Evolutionary conservation across 495 filamentous ascomycete species (phyloP).

Genomic region (Hyaloscypha hepaticicola): DNA sequence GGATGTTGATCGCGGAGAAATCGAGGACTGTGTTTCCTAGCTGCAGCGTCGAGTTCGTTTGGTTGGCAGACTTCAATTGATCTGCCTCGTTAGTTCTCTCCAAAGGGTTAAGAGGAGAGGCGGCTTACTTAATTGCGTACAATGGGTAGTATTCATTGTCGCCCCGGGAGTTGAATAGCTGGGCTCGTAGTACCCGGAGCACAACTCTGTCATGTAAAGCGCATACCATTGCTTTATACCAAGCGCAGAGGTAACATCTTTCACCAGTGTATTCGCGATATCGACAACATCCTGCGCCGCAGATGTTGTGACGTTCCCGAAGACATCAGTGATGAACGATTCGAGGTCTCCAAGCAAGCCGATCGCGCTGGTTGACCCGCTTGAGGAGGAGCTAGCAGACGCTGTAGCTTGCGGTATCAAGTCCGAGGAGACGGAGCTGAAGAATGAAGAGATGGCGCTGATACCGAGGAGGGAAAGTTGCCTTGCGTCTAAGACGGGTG

Average conservation of each 20-base stretch:
- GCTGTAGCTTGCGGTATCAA: neutral
- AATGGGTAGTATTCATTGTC: slow-evolving; percentile 8
- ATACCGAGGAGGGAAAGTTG: neutral
- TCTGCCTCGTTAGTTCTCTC: neutral
- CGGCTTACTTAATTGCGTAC: slow-evolving; percentile 13
- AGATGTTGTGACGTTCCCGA: slow-evolving; percentile 3
- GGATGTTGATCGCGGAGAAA: slow-evolving; percentile 22
- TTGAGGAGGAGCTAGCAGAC: neutral
- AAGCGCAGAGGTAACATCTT: slow-evolving; percentile 6
- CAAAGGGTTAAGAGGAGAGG: neutral
- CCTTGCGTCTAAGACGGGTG: neutral
- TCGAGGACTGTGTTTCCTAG: slow-evolving; percentile 20
- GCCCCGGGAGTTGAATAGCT: slow-evolving; percentile 16
- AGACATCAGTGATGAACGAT: neutral
- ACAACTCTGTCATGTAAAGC: slow-evolving; percentile 18
- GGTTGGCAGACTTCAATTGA: neutral
- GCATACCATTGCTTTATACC: slow-evolving; percentile 23
- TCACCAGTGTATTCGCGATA: slow-evolving; percentile 4
- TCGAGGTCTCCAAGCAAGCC: slow-evolving; percentile 7
- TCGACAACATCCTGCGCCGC: slow-evolving; percentile 1
- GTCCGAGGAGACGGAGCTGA: neutral
- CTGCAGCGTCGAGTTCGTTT: slow-evolving; percentile 11
- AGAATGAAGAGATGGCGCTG: slow-evolving; percentile 11
- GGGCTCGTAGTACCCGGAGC: slow-evolving; percentile 12
- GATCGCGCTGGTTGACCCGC: neutral